Percentiles rank a stretch among this genome's conserved stretches.
Evolutionary conservation across 1,139 yeast species (phyloP).

Genomic region (Pichia sp.): DNA sequence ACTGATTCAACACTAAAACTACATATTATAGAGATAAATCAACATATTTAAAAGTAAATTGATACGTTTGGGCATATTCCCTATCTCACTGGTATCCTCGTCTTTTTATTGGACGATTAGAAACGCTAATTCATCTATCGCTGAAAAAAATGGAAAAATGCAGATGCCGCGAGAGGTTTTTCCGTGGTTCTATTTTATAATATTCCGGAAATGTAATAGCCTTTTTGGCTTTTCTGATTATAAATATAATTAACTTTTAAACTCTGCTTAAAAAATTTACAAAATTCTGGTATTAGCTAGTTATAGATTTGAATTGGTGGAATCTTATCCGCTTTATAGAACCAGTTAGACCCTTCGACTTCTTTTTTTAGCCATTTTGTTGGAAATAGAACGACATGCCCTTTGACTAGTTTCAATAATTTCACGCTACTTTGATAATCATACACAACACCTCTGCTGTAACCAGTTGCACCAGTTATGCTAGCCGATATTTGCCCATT

Average conservation of each 20-base stretch:
- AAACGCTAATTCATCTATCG: background rate
- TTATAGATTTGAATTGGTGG: conserved; percentile 96
- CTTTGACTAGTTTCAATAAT: conserved; percentile 68
- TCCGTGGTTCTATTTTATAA: background rate
- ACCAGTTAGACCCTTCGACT: conserved; percentile 89
- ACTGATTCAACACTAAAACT: background rate
- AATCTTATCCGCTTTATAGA: conserved; percentile 83
- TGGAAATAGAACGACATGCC: conserved; percentile 86
- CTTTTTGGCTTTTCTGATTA: no score
- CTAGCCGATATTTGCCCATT: conserved; percentile 5
- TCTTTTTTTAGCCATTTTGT: conserved; percentile 85
- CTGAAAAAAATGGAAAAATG: background rate
- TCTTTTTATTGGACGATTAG: background rate
- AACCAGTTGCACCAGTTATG: conserved; percentile 8
- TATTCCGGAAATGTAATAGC: no score
- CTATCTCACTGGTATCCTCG: background rate
- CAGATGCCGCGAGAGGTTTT: background rate
- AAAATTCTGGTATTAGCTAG: conserved; percentile 28
- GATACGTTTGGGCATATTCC: background rate
- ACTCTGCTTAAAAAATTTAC: no score
- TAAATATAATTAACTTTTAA: no score
- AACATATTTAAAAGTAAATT: background rate
- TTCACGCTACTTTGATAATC: conserved; percentile 74
- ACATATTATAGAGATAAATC: background rate
- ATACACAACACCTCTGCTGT: conserved; percentile 36